phyloP scores from a whole-genome alignment of 345 rosid species.

The Hibiscus mutabilis region DNA sequence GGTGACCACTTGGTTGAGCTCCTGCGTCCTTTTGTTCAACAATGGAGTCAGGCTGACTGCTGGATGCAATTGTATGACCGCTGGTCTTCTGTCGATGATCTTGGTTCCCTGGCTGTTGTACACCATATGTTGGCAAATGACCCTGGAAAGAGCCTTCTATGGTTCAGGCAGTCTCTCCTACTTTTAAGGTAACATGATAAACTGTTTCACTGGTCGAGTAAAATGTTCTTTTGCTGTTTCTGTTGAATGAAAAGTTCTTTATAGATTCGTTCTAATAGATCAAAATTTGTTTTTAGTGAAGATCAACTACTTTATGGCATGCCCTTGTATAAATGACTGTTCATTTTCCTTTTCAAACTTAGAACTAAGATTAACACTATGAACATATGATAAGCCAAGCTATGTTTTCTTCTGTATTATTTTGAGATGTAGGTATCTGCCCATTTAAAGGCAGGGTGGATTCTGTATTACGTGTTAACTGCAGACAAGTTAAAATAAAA shows the following conservation, averaged over 20 bases:
- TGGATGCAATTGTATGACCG: slow-evolving; percentile 94
- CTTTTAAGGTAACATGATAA: slow-evolving; percentile 50
- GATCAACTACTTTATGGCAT: not conserved
- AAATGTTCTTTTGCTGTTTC: not conserved
- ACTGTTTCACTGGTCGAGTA: not conserved
- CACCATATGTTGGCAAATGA: slow-evolving; percentile 84
- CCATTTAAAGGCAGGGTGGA: not conserved
- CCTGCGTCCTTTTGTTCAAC: slow-evolving; percentile 61
- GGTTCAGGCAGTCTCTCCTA: slow-evolving; percentile 90
- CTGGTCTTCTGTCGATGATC: slow-evolving; percentile 93
- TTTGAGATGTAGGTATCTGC: not conserved
- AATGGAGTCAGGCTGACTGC: slow-evolving; percentile 83
- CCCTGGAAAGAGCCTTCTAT: slow-evolving; percentile 76
- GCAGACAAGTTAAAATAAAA: not conserved
- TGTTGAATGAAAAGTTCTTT: not conserved
- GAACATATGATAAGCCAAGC: not conserved
- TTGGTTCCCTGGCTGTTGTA: slow-evolving; percentile 86
- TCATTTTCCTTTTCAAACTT: not conserved
- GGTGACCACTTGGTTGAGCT: slow-evolving; percentile 69
- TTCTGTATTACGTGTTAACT: not conserved
- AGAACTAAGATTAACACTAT: not conserved
- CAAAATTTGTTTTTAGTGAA: not conserved
- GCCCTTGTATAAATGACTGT: not conserved
- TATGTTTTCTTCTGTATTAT: not conserved
- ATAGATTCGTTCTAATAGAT: not conserved